phyloP scores from a whole-genome alignment of 257 asterid species.

The Parsonsia alboflavescens region DNA sequence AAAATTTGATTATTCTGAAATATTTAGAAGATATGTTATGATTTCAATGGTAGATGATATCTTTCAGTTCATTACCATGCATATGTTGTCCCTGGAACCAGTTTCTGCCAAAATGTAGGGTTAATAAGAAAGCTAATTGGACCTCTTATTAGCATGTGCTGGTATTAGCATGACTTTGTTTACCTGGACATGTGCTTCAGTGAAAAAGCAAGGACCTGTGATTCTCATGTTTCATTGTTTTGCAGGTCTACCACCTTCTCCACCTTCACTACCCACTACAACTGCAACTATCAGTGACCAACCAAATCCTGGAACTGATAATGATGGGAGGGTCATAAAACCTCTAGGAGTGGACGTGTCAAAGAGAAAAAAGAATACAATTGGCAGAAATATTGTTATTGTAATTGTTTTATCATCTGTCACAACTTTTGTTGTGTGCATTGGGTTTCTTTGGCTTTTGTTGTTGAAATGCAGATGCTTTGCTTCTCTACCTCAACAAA shows the following conservation, averaged over 20 bases:
- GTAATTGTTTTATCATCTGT: constrained; percentile 58
- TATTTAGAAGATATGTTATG: neutral
- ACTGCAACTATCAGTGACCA: constrained; percentile 42
- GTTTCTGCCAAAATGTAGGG: no score
- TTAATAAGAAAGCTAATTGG: neutral
- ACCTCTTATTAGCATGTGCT: no score
- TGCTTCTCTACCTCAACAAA: constrained; percentile 21
- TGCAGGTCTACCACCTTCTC: constrained; percentile 87
- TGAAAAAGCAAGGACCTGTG: neutral
- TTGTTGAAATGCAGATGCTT: constrained; percentile 36
- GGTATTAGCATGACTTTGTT: neutral
- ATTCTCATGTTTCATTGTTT: constrained; percentile 14
- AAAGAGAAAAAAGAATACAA: constrained; percentile 37
- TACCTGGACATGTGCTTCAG: constrained; percentile 6
- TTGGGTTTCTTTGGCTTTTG: constrained; percentile 58
- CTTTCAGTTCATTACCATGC: neutral
- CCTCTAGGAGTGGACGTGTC: constrained; percentile 80
- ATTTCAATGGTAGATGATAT: neutral
- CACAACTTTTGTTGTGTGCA: constrained; percentile 55
- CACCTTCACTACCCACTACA: constrained; percentile 51
- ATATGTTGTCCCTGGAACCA: neutral
- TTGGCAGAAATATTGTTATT: constrained; percentile 37
- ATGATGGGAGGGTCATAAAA: constrained; percentile 47
- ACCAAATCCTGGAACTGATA: constrained; percentile 37
- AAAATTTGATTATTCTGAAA: neutral